Conservation (phyloP, 1,284 basidiomycete genomes). For the Moesziomyces sp. region DNA sequence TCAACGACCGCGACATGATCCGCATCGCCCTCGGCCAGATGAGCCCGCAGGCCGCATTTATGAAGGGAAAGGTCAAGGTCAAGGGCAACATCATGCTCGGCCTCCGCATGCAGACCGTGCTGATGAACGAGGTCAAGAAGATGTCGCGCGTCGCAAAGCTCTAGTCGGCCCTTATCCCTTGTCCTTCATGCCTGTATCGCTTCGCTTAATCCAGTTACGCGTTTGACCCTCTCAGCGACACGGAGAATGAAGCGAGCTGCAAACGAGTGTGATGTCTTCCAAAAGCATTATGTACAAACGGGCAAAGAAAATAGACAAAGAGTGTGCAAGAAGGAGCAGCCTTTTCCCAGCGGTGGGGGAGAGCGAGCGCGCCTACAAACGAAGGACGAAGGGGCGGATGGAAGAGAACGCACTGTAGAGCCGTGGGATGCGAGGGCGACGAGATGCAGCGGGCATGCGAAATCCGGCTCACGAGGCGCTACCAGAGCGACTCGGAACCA, state of each 20-base stretch:
- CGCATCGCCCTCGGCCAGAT: constrained; percentile 48
- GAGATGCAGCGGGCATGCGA: neutral
- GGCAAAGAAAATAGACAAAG: neutral
- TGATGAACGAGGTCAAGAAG: constrained; percentile 56
- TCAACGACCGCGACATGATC: constrained; percentile 60
- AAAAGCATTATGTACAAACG: neutral
- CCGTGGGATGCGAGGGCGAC: constrained; percentile 2
- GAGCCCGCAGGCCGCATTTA: constrained; percentile 54
- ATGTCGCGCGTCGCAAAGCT: constrained; percentile 50
- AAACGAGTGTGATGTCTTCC: neutral
- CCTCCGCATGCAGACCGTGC: constrained; percentile 52
- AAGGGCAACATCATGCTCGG: constrained; percentile 61
- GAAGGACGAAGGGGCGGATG: constrained; percentile 17
- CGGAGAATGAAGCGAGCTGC: neutral
- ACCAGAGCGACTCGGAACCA: constrained; percentile 15
- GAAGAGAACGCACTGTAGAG: constrained; percentile 2
- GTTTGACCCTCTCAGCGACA: too few relatives aligned
- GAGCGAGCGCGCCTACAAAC: constrained; percentile 1
- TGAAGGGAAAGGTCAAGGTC: constrained; percentile 58
- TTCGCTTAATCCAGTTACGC: too few relatives aligned
- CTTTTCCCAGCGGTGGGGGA: too few relatives aligned
- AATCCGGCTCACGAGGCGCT: constrained; percentile 2
- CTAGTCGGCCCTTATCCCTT: constrained; percentile 2
- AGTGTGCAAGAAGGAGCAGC: neutral
- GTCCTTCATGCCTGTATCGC: too few relatives aligned